Evolutionary conservation across 441 rosid genomes (phyloP).

Genomic region (Pelargonium myrrhifolium): DNA sequence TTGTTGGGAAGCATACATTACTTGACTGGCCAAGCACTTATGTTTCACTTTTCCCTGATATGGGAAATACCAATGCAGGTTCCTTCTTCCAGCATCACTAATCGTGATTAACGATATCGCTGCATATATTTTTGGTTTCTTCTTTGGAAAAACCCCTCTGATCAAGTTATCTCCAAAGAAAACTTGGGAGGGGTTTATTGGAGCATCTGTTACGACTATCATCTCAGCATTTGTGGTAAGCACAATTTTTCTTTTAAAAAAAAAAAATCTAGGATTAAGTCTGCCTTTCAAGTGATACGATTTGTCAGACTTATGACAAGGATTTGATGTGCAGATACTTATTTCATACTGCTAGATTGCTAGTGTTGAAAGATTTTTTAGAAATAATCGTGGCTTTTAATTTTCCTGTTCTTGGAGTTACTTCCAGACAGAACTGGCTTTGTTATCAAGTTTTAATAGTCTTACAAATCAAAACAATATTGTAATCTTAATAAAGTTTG

Average conservation of each 20-base stretch:
- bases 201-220: slow-evolving; percentile 76
- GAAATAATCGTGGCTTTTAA: no score
- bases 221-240: slow-evolving; percentile 75
- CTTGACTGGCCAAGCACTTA: slow-evolving; percentile 8
- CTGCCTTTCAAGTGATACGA: no score
- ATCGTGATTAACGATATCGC: slow-evolving; percentile 72
- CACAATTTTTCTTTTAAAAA: slow-evolving; percentile 8
- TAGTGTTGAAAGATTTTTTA: no score
- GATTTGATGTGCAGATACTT: no score
- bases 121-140: slow-evolving; percentile 80
- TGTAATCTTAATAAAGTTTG: no score
- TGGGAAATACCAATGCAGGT: slow-evolving; percentile 38
- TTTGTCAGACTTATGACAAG: no score
- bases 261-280: no score
- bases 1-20: slow-evolving; percentile 6
- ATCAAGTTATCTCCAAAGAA: slow-evolving; percentile 94
- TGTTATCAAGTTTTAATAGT: no score
- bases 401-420: no score
- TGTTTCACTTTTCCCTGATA: slow-evolving; percentile 12
- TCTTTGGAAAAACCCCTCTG: slow-evolving; percentile 86
- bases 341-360: no score
- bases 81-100: slow-evolving; percentile 85
- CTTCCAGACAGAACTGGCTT: no score
- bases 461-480: no score
- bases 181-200: slow-evolving; percentile 93